These are phyloP conservation scores for Cladophialophora chaetospira DNA, from an alignment of 2,329 filamentous ascomycete species.

Conservation along the genomic window DNA sequence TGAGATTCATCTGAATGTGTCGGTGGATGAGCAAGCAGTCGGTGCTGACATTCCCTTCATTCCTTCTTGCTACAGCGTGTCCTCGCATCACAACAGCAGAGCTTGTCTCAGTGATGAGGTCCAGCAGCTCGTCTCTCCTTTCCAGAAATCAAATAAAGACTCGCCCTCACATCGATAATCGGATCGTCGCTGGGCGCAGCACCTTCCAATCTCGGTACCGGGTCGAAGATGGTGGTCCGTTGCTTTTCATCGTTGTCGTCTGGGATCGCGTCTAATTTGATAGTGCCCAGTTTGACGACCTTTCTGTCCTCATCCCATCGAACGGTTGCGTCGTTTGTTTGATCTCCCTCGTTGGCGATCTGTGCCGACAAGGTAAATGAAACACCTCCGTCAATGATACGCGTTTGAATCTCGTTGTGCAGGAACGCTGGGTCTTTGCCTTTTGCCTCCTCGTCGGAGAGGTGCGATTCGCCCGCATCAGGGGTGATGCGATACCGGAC, in stretches of 20 bases:
- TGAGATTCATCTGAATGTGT: not conserved
- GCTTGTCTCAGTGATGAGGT: conserved; percentile 17
- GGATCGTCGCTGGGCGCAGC: conserved; percentile 58
- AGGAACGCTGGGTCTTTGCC: conserved; percentile 49
- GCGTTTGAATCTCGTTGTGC: conserved; percentile 50
- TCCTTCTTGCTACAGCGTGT: not conserved
- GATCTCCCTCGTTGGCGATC: conserved; percentile 52
- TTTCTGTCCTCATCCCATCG: conserved; percentile 56
- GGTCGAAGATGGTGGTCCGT: conserved; percentile 60
- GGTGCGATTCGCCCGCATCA: conserved; percentile 43
- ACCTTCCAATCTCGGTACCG: conserved; percentile 57
- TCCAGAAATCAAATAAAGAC: conserved; percentile 59
- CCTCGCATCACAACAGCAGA: not conserved
- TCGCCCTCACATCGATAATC: conserved; percentile 58
- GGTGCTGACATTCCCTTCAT: too few relatives aligned
- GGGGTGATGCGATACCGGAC: conserved; percentile 56
- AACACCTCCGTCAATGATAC: conserved; percentile 41
- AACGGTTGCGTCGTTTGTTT: conserved; percentile 52
- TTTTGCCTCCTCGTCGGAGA: conserved; percentile 44
- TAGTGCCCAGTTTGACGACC: conserved; percentile 54
- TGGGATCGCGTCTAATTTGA: conserved; percentile 48
- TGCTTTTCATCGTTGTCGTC: conserved; percentile 46
- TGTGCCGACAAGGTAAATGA: conserved; percentile 55
- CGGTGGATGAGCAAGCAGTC: too few relatives aligned
- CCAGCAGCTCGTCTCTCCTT: conserved; percentile 53